phyloP scores from a whole-genome alignment of 148 eudicot species.

The Beta vulgaris region DNA sequence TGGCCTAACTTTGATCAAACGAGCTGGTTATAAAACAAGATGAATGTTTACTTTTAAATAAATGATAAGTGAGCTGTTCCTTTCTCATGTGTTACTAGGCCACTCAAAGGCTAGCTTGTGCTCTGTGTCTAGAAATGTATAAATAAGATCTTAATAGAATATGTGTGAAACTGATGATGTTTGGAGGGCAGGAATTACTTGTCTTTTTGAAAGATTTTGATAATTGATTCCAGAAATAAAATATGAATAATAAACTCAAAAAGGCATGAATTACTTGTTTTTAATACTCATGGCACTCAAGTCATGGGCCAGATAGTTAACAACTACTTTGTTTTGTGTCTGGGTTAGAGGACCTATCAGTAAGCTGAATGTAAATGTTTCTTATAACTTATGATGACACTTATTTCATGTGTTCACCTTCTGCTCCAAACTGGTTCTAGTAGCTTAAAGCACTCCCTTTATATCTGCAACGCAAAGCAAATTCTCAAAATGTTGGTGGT shows the following conservation, averaged over 20 bases:
- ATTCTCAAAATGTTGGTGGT: constrained; percentile 5
- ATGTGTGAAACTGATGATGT: neutral
- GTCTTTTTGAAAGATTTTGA: neutral
- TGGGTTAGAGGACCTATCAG: neutral
- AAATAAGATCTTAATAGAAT: neutral
- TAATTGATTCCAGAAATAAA: neutral
- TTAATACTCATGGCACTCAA: too few species aligned
- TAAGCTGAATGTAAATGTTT: neutral
- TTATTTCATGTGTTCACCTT: neutral
- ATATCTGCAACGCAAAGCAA: neutral
- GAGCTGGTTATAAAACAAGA: neutral
- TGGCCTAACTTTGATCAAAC: neutral
- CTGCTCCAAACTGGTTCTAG: constrained; percentile 6
- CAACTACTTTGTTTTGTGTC: neutral
- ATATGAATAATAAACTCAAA: neutral
- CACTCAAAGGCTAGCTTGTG: neutral
- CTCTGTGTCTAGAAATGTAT: neutral
- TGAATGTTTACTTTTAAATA: neutral
- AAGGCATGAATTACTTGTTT: too few species aligned
- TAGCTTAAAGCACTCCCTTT: neutral
- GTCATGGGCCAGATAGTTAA: neutral
- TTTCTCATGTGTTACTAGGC: neutral
- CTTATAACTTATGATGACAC: neutral
- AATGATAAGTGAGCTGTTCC: neutral
- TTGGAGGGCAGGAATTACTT: neutral